A percentile compares a stretch with the other conserved stretches of the same genome.
phyloP scores from a whole-genome alignment of 805 yeast genomes.

The Ascoidea asiatica region DNA sequence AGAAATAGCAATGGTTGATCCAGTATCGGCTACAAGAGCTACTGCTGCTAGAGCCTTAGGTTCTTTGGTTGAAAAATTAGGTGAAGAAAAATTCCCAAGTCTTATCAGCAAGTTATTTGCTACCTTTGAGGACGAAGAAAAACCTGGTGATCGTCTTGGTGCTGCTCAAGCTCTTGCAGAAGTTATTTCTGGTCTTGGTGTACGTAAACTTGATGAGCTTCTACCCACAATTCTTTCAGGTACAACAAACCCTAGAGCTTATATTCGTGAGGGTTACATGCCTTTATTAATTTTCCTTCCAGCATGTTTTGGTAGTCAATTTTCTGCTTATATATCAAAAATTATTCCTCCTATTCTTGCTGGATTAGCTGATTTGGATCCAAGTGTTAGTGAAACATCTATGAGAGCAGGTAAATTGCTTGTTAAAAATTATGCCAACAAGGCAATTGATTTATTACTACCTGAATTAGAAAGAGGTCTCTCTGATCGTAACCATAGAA shows the following conservation, averaged over 20 bases:
- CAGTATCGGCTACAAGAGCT: constrained; percentile 93
- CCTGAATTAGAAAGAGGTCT: constrained; percentile 92
- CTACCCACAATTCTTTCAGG: constrained; percentile 67
- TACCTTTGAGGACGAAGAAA: constrained; percentile 63
- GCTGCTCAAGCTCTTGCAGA: constrained; percentile 96
- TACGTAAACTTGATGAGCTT: constrained; percentile 75
- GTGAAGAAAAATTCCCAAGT: constrained; percentile 91
- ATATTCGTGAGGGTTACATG: constrained; percentile 84
- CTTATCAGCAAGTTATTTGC: constrained; percentile 69
- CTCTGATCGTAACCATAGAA: constrained; percentile 69
- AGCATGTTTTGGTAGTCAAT: constrained; percentile 84
- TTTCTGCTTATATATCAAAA: constrained; percentile 74
- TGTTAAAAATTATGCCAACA: constrained; percentile 81
- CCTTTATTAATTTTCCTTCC: constrained; percentile 84
- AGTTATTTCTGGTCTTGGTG: constrained; percentile 84
- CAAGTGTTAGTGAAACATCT: constrained; percentile 77
- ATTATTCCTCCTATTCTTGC: constrained; percentile 85
- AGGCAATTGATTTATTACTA: constrained; percentile 82
- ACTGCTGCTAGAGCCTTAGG: constrained; percentile 97
- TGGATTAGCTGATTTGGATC: constrained; percentile 85
- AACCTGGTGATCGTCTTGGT: constrained; percentile 87
- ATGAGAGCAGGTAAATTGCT: constrained; percentile 86
- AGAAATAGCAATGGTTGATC: constrained; percentile 94
- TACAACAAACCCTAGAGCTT: constrained; percentile 51
- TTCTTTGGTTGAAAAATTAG: constrained; percentile 87